Evolutionary conservation across 2,329 filamentous ascomycete species (phyloP).

Genomic region (Aotearoamyces nothofagi): DNA sequence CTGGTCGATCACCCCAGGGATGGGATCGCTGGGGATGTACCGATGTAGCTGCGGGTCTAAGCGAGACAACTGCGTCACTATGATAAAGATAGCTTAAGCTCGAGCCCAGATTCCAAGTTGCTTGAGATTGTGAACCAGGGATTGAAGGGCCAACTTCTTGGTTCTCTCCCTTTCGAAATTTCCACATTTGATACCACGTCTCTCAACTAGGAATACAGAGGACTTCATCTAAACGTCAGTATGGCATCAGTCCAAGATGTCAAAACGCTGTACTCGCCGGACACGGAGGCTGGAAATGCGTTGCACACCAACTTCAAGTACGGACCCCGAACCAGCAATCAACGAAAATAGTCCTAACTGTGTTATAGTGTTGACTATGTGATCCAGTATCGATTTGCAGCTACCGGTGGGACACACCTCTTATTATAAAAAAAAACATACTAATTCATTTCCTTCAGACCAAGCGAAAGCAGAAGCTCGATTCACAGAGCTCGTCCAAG

Average conservation of each 20-base stretch:
- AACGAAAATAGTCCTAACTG: conserved; percentile 20
- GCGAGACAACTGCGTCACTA: no score
- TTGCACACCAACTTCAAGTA: conserved; percentile 25
- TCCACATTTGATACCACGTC: no score
- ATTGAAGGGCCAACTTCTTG: no score
- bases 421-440: not conserved
- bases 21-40: no score
- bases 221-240: no score
- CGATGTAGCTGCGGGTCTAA: no score
- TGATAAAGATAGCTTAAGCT: no score
- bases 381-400: conserved; percentile 59
- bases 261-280: conserved; percentile 8
- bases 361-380: conserved; percentile 81
- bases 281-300: conserved; percentile 9
- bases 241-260: conserved; percentile 15
- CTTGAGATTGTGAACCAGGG: no score
- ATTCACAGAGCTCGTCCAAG: conserved; percentile 65
- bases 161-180: no score
- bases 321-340: no score
- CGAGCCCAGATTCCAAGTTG: no score
- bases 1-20: not conserved
- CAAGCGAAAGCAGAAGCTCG: conserved; percentile 53
- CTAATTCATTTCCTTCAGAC: conserved; percentile 28
- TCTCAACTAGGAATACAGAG: no score
- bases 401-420: conserved; percentile 35